Base-by-base conservation (phyloP, 352 stramenopile genomes). In the Hyaloperonospora arabidopsidis region DNA sequence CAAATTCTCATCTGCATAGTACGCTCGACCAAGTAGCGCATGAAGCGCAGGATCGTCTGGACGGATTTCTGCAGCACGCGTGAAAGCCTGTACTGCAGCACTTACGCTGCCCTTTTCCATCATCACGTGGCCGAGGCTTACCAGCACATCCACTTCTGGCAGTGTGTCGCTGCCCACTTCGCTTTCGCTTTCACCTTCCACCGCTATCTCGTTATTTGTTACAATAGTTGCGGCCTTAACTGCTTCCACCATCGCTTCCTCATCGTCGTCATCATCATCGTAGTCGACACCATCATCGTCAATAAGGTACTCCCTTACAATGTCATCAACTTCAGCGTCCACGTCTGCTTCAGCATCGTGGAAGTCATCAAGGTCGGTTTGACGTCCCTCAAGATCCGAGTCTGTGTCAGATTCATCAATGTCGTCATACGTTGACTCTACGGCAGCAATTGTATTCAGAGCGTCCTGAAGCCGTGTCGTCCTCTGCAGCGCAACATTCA, bases 1-100 rank as follows among this genome's bases (percentile, higher is more conserved):
- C 43, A 93, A 56, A 51, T 91, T 89, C 52, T 90, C 75, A 49
- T 91, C 81, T 1, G 81, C 81, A 60, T 93, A 93, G 50, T 86
- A 87, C 15, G 84, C 84, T 39, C 84, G 82, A 14, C 79, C 84
- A 49, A 93, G 61, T 68, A 90, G 78, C 57, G 77, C 78, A 57
- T 90, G 75, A 43, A 93, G 66, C n/a, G 78, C 68, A 8, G 74
- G 74, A 38, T 86, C 75, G 17, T 85, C 72, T 11, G 81, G 81
- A 45, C 81, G 78, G 49, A 93, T 87, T 63, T 93, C 84, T 8
- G 88, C 76, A 0, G 84, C 84, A n/a, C 81, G 84, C 34, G 80
- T 72, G 54, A 93, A 93, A 19, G 84, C 84, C 54, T 89, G 79
- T 28, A 89, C 81, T 8, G 84, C 84, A 0, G 76, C 84, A 44